These are phyloP conservation scores for Colletotrichum karsti DNA, from an alignment of 2,329 filamentous ascomycete genomes.

Conservation along the genomic window DNA sequence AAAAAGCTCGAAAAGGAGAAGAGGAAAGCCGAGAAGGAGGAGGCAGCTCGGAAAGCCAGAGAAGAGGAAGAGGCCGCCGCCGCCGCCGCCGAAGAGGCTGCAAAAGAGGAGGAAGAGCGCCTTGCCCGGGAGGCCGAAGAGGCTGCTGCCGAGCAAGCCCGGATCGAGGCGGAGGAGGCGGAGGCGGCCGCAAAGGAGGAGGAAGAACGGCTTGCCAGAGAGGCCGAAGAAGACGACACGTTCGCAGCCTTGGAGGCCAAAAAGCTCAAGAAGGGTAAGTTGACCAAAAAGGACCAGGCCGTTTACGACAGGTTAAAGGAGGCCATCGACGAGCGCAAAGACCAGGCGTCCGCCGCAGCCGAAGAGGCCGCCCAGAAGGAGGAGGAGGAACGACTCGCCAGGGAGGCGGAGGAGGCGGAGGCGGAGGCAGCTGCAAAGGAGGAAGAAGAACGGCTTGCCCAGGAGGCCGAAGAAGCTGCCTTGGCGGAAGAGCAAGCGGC, in stretches of 20 bases:
- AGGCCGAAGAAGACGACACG: slow-evolving; percentile 46
- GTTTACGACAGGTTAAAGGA: slow-evolving; percentile 48
- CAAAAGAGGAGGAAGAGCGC: slow-evolving; percentile 40
- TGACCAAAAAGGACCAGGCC: slow-evolving; percentile 55
- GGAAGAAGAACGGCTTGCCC: slow-evolving; percentile 39
- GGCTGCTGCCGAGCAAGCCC: slow-evolving; percentile 37
- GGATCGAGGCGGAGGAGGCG: slow-evolving; percentile 33
- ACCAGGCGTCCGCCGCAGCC: slow-evolving; percentile 44
- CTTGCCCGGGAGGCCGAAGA: slow-evolving; percentile 38
- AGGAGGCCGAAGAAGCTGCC: slow-evolving; percentile 48
- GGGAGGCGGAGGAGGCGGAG: slow-evolving; percentile 49
- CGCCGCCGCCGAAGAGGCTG: slow-evolving; percentile 34
- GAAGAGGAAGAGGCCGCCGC: slow-evolving; percentile 41
- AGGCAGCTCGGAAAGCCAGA: slow-evolving; percentile 52
- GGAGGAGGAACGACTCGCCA: slow-evolving; percentile 43
- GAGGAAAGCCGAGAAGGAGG: slow-evolving; percentile 49
- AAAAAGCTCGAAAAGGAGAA: slow-evolving; percentile 60
- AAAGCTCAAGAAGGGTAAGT: slow-evolving; percentile 57
- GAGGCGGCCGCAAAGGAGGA: slow-evolving; percentile 41
- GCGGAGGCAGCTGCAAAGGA: slow-evolving; percentile 41
- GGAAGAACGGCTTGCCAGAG: slow-evolving; percentile 36
- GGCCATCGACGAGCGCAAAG: slow-evolving; percentile 42
- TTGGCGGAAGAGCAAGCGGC: slow-evolving; percentile 36
- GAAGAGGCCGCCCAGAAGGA: slow-evolving; percentile 37
- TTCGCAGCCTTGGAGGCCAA: slow-evolving; percentile 53